Evolutionary conservation across 2,329 filamentous ascomycete genomes (phyloP).

Genomic region (Fusarium annulatum): DNA sequence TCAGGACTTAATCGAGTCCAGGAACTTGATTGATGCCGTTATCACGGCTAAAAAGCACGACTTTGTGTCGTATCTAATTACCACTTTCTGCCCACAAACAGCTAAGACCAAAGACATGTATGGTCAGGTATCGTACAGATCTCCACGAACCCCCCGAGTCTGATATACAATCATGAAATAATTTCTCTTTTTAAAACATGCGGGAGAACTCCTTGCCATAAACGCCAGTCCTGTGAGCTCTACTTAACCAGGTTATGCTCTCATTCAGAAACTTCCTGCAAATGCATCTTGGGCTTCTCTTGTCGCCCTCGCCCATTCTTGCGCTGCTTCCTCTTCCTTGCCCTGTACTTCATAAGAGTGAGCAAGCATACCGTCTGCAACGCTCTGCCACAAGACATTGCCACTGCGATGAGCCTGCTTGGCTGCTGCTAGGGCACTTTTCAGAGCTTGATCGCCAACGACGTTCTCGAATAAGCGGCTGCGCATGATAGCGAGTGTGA

Average conservation of each 20-base stretch:
- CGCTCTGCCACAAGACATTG: constrained; percentile 81
- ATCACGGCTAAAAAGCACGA: constrained; percentile 28
- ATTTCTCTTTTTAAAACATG: constrained; percentile 37
- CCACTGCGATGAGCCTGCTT: constrained; percentile 76
- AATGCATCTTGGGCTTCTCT: constrained; percentile 58
- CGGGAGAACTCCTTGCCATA: constrained; percentile 41
- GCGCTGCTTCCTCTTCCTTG: constrained; percentile 59
- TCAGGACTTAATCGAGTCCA: constrained; percentile 27
- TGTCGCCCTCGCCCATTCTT: constrained; percentile 56
- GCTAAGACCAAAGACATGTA: constrained; percentile 34
- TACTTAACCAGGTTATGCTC: constrained; percentile 17
- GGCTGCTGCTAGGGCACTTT: constrained; percentile 76
- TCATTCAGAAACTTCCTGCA: constrained; percentile 45
- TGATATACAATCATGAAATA: constrained; percentile 46
- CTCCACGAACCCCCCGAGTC: constrained; percentile 25
- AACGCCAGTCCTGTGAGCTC: constrained; percentile 37
- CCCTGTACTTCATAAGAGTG: constrained; percentile 80
- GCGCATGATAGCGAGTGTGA: constrained; percentile 88
- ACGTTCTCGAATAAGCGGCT: constrained; percentile 84
- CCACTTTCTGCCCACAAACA: constrained; percentile 23
- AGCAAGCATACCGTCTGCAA: constrained; percentile 81
- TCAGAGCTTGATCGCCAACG: constrained; percentile 82
- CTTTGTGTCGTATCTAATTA: constrained; percentile 36
- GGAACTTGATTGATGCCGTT: constrained; percentile 28
- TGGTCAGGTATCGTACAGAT: constrained; percentile 41